Base-by-base conservation (phyloP, 177 flowering plant genomes). In the Tripterygium wilfordii region DNA sequence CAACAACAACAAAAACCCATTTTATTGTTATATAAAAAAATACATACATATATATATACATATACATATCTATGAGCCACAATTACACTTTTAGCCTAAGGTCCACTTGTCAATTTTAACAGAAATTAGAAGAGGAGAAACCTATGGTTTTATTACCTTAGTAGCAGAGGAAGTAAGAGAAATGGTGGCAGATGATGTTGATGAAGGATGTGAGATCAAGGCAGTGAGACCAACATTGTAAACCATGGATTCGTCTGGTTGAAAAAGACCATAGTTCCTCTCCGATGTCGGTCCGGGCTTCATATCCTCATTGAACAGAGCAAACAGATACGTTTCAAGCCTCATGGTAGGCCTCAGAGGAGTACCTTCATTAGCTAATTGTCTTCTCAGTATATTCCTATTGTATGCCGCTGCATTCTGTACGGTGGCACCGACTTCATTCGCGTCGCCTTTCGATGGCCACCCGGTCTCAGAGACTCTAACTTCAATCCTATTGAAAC, bases 381-480 rank as follows among this genome's bases (percentile, higher is more conserved):
- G 91, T 57, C 96, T 79, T 53, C 69, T 70, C 61, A 90, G 39
- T 63, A 90, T 38, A 51, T 87, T 87, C 65, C 68, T 55, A 24
- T 84, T 87, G 42, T 84, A 87, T 43, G 47, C 24, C 4, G 68
- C 79, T 1, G 96, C 97, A 69, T 90, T 85, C 28, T 68, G 63
- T 2, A 65, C 25, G 1, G 80, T 74, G 20, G 97, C 97, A 9
- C 96, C 94, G 16, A 58, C 44, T 42, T 90, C 97, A 43, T 65
- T 26, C 0, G 20, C 20, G 56, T 85, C 96, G 0, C 97, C 97
- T 57, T 75, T 77, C 8, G 97, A 84, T 2, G 97, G 97, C 97
- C 97, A 90, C 14, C 97, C 97, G 2, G 97, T 90, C 53, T 90
- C 96, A 4, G 94, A 77, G n/a, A 90, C 85, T 48, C 67, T 52